Evolutionary conservation across 495 filamentous ascomycete genomes (phyloP).

Genomic region (Aspergillus asperescens): DNA sequence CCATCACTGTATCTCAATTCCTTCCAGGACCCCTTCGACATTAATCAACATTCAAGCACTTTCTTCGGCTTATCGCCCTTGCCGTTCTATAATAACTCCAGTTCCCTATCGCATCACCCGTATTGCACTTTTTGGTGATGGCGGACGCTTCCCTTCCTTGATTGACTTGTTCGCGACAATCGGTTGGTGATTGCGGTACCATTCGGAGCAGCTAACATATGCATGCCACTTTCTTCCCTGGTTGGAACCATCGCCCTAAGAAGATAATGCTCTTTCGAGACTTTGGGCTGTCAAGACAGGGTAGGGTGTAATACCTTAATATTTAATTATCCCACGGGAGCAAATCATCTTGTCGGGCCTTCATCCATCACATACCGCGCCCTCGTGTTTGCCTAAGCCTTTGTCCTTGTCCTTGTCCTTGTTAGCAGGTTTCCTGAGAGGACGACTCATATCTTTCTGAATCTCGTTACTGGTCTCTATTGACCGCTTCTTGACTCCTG

Average conservation of each 20-base stretch:
- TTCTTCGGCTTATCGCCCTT: not conserved
- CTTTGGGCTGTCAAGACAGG: not conserved
- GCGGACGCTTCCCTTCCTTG: conserved; percentile 11
- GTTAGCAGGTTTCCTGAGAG: not conserved
- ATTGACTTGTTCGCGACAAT: conserved; percentile 12
- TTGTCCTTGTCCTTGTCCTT: not conserved
- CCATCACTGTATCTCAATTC: conserved; percentile 7
- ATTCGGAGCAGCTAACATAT: conserved; percentile 12
- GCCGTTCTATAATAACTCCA: not conserved
- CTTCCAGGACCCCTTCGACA: not conserved
- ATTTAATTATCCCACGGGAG: not conserved
- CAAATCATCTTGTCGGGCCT: not conserved
- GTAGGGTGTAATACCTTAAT: not conserved
- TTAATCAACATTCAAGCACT: not conserved
- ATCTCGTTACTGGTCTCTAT: not conserved
- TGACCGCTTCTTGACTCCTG: not conserved
- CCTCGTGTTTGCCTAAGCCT: not conserved
- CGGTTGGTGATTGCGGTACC: conserved; percentile 14
- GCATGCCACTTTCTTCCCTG: conserved; percentile 12
- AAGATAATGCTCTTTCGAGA: conserved; percentile 4
- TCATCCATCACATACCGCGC: not conserved
- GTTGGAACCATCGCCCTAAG: conserved; percentile 10
- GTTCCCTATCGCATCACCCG: not conserved
- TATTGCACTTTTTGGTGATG: not conserved
- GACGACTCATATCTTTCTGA: not conserved